Evolutionary conservation across 768 basidiomycete species (phyloP), one percentile per base, ranked within the genome.

Genomic region (Inosperma sp.): DNA sequence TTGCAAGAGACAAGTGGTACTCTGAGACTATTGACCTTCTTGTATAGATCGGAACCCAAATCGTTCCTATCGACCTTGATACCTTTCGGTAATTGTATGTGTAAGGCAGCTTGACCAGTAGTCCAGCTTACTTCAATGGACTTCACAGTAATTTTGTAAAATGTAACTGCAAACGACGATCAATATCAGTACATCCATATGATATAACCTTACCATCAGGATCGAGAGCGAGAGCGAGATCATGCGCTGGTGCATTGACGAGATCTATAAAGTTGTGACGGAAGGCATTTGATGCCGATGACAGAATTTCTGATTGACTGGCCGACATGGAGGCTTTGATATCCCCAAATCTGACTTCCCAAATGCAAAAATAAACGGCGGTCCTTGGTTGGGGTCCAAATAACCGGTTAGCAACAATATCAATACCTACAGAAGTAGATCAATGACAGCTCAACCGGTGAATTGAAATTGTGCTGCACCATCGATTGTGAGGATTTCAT

Each of bases 361-460:
- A 98, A 12, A 96, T 78, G 62, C 94, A 97, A 5, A 95, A 72
- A 61, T 98, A 98, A 1, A 92, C 84, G 2, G 87, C 69, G 0
- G 88, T 88, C 3, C 80, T 78, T 6, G 95, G 95, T 51, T 83
- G 81, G 10, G 90, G 89, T 7, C 95, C 95, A 61, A 96, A 95
- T 9, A 98, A 70, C 21, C 94, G 82, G 62, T 96, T 80, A 2
- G 89, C 85, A 12, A 82, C 80, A 41, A 98, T 80, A 53, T 89
- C 80, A 56, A 94, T 65, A 9, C 87, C 90, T 88, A 55, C n/a
- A 56, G 41, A 21, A 37, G 16, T 22, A n/a, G 23, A 27, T 47
- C 10, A 51, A 23, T 29, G 23, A 31, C 26, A 42, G 40, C 26
- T 37, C 36, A 25, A 26, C 9, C 35, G 5, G 23, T 34, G 14